Evolutionary conservation across 495 filamentous ascomycete species (phyloP).

Genomic region (Aspergillus avenaceus): DNA sequence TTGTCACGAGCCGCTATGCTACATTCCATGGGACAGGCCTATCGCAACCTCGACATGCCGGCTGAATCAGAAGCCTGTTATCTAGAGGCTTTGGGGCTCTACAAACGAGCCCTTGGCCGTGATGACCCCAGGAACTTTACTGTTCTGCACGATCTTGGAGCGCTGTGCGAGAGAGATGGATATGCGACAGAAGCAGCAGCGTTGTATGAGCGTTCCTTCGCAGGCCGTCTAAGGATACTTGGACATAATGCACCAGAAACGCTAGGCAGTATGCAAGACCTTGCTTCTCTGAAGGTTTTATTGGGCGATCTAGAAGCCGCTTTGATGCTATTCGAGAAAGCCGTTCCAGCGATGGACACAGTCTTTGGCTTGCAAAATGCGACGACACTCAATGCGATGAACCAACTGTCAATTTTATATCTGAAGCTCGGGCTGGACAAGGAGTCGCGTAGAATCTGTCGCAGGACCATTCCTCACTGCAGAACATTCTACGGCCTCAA

Average conservation of each 20-base stretch:
- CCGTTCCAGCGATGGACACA: slow-evolving; percentile 26
- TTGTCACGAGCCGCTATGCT: slow-evolving; percentile 21
- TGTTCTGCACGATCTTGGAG: slow-evolving; percentile 23
- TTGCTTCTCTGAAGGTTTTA: slow-evolving; percentile 23
- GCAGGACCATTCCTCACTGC: slow-evolving; percentile 24
- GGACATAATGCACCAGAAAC: slow-evolving; percentile 30
- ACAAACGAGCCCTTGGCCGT: slow-evolving; percentile 23
- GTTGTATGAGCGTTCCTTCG: slow-evolving; percentile 27
- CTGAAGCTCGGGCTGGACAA: slow-evolving; percentile 27
- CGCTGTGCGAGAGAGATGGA: slow-evolving; percentile 25
- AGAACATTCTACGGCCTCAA: slow-evolving; percentile 22
- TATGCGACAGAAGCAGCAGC: slow-evolving; percentile 29
- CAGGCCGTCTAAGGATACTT: slow-evolving; percentile 24
- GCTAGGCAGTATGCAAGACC: slow-evolving; percentile 27
- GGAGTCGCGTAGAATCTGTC: slow-evolving; percentile 19
- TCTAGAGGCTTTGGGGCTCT: slow-evolving; percentile 22
- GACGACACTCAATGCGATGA: slow-evolving; percentile 26
- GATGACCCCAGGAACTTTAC: slow-evolving; percentile 25
- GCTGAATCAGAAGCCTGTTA: slow-evolving; percentile 26
- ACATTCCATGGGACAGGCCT: slow-evolving; percentile 23
- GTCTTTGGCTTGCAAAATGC: slow-evolving; percentile 27
- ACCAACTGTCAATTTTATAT: slow-evolving; percentile 24
- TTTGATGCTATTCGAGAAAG: slow-evolving; percentile 24
- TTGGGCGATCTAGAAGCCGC: slow-evolving; percentile 27
- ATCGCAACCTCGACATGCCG: slow-evolving; percentile 19